phyloP scores from a whole-genome alignment of 192 early-diverging fungal species.

The Coemansia reversa region DNA sequence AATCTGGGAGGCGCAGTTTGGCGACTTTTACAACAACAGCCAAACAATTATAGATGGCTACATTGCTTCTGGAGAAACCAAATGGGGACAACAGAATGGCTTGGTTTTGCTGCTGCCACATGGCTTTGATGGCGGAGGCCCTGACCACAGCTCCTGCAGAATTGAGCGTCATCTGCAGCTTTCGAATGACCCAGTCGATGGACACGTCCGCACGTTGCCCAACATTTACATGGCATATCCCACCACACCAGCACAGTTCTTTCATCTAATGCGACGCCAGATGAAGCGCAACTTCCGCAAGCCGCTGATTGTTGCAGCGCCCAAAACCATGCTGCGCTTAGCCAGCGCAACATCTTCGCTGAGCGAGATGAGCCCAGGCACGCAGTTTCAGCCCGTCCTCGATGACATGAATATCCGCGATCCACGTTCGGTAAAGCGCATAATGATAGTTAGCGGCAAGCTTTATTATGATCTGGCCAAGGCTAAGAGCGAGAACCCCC shows the following conservation, averaged over 20 bases:
- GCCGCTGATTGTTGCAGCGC: constrained; percentile 82
- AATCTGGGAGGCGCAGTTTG: constrained; percentile 99
- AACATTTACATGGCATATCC: constrained; percentile 93
- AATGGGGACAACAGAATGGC: constrained; percentile 92
- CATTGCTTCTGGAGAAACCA: constrained; percentile 81
- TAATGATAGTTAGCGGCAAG: constrained; percentile 89
- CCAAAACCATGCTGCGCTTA: constrained; percentile 70
- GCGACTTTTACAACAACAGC: constrained; percentile 98
- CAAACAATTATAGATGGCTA: constrained; percentile 94
- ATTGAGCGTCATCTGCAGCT: constrained; percentile 94
- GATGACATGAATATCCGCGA: constrained; percentile 59
- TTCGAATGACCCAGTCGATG: constrained; percentile 71
- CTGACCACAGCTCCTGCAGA: constrained; percentile 88
- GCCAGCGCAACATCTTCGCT: constrained; percentile 70
- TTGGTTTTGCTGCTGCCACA: constrained; percentile 92
- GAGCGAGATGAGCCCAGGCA: constrained; percentile 85
- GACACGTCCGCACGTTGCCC: constrained; percentile 59
- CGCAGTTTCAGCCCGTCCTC: constrained; percentile 82
- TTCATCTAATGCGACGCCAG: constrained; percentile 92
- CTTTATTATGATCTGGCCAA: constrained; percentile 91
- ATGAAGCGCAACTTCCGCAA: constrained; percentile 88
- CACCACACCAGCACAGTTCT: constrained; percentile 93
- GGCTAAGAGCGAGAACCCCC: constrained; percentile 63
- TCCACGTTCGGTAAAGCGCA: constrained; percentile 51
- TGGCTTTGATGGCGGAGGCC: constrained; percentile 94